Evolutionary conservation across 805 yeast species (phyloP).

Genomic region (Pichia nakasei): DNA sequence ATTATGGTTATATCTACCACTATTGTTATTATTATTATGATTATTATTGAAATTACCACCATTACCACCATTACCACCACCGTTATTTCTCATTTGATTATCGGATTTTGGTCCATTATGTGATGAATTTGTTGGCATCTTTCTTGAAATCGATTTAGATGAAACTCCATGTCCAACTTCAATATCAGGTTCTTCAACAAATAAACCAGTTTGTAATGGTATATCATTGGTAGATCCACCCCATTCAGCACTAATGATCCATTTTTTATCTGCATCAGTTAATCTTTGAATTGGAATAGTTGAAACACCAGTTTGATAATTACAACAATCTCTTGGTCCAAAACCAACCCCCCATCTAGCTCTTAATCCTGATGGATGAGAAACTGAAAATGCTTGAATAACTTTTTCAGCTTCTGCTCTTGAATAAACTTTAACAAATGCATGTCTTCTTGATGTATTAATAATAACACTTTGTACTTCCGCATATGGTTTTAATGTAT

Average conservation of each 20-base stretch:
- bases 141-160: slow-evolving; percentile 82
- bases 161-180: slow-evolving; percentile 93
- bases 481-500: slow-evolving; percentile 72
- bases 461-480: slow-evolving; percentile 87
- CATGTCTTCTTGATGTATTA: slow-evolving; percentile 87
- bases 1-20: neutral
- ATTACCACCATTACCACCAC: too few relatives aligned
- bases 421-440: slow-evolving; percentile 89
- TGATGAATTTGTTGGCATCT: slow-evolving; percentile 86
- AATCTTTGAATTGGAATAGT: slow-evolving; percentile 79
- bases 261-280: slow-evolving; percentile 87
- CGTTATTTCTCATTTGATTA: slow-evolving; percentile 9
- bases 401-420: slow-evolving; percentile 87
- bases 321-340: slow-evolving; percentile 98
- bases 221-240: slow-evolving; percentile 88
- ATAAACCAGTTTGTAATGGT: slow-evolving; percentile 69
- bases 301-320: slow-evolving; percentile 84
- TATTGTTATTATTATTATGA: slow-evolving; percentile 1
- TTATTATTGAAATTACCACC: neutral
- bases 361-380: slow-evolving; percentile 61
- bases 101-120: slow-evolving; percentile 81
- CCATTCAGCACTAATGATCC: slow-evolving; percentile 89
- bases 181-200: slow-evolving; percentile 94
- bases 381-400: slow-evolving; percentile 53
- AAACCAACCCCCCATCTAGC: slow-evolving; percentile 99